Conservation (phyloP, 2,329 filamentous ascomycete species). For the Cytospora mali region DNA sequence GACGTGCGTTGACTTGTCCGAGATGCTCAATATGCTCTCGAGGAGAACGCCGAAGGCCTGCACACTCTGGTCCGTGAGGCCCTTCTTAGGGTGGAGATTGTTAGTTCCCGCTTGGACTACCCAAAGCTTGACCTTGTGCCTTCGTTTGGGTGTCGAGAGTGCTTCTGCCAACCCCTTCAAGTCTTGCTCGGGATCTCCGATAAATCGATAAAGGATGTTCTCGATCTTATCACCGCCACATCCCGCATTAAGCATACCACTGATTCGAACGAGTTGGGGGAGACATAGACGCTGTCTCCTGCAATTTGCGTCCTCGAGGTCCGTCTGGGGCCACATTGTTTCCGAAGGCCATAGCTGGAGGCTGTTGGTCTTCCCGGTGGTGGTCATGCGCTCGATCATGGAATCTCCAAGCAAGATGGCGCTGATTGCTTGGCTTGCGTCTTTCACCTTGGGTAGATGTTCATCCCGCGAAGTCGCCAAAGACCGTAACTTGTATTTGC, state of each 20-base stretch:
- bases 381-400: conserved; percentile 33
- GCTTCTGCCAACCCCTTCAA: conserved; percentile 1
- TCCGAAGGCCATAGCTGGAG: conserved; percentile 29
- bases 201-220: conserved; percentile 31
- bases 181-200: conserved; percentile 12
- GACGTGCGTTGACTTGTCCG: conserved; percentile 17
- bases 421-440: background rate
- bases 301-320: background rate
- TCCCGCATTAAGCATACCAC: conserved; percentile 30
- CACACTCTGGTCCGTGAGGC: conserved; percentile 24
- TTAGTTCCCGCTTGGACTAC: conserved; percentile 32
- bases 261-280: conserved; percentile 1
- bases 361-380: conserved; percentile 27
- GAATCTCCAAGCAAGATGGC: conserved; percentile 32
- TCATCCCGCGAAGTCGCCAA: background rate
- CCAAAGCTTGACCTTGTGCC: conserved; percentile 27
- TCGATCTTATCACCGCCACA: conserved; percentile 34
- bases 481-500: conserved; percentile 5
- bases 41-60: conserved; percentile 2
- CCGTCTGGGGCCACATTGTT: conserved; percentile 1
- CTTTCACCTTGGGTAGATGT: background rate
- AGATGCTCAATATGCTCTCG: background rate
- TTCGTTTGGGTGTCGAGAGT: background rate
- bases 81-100: conserved; percentile 29
- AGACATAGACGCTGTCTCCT: too few species aligned